Conservation (phyloP, 1,284 basidiomycete species). For the Ustilago shanxiensis region DNA sequence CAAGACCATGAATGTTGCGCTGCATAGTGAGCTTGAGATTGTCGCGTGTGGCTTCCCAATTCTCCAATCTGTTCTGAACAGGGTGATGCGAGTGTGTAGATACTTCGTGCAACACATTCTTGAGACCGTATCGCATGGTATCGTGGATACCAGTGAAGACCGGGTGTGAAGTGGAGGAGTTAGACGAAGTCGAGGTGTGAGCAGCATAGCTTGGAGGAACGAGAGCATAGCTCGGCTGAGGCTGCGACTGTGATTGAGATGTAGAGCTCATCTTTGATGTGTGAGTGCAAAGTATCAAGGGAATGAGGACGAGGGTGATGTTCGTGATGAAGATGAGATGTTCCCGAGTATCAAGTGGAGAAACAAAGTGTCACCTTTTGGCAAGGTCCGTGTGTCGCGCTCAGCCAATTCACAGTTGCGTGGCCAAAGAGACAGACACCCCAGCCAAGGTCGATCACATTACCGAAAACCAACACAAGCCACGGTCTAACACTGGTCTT, state of each 20-base stretch:
- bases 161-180: conserved; percentile 56
- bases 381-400: conserved; percentile 32
- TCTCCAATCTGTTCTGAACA: conserved; percentile 65
- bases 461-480: neutral
- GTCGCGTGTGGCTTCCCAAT: conserved; percentile 91
- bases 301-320: no score
- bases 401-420: conserved; percentile 7
- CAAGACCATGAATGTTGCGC: conserved; percentile 86
- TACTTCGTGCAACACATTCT: conserved; percentile 56
- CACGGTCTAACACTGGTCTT: conserved; percentile 9
- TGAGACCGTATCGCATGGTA: conserved; percentile 63
- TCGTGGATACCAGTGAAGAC: conserved; percentile 66
- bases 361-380: conserved; percentile 9
- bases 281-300: no score
- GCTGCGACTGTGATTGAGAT: conserved; percentile 30
- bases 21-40: conserved; percentile 86
- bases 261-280: conserved; percentile 20
- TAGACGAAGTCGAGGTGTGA: conserved; percentile 38
- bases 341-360: neutral
- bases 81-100: conserved; percentile 58
- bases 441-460: conserved; percentile 26
- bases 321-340: neutral
- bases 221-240: conserved; percentile 49
- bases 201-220: conserved; percentile 47
- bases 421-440: conserved; percentile 1